Conservation (phyloP, 352 stramenopile genomes). For the Phytopythium montanum region DNA sequence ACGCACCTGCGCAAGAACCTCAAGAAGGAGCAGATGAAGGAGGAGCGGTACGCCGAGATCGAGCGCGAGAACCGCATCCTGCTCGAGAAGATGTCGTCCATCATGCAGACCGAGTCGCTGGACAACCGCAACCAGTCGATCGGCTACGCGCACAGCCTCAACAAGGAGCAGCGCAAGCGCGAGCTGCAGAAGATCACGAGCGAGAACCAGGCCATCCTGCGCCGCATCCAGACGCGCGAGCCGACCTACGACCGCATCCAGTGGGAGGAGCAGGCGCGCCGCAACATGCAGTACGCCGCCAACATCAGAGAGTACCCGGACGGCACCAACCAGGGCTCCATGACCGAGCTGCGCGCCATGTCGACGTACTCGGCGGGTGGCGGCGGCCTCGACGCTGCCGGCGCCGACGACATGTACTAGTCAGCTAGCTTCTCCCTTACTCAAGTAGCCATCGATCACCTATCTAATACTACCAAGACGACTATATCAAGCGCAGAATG, state of each 20-base stretch:
- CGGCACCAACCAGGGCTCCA: constrained; percentile 33
- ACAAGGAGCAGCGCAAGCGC: constrained; percentile 79
- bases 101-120: constrained; percentile 88
- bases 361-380: constrained; percentile 39
- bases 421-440: constrained; percentile 7
- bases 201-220: constrained; percentile 86
- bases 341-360: constrained; percentile 44
- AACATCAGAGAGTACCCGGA: constrained; percentile 89
- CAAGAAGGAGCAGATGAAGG: constrained; percentile 97
- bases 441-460: neutral
- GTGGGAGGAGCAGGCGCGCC: constrained; percentile 86
- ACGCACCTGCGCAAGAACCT: constrained; percentile 93
- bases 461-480: constrained; percentile 6
- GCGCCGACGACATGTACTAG: constrained; percentile 35
- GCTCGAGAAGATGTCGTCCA: constrained; percentile 97
- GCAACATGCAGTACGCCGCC: constrained; percentile 78
- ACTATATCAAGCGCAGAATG: constrained; percentile 32
- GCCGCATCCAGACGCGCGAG: constrained; percentile 87
- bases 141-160: constrained; percentile 73
- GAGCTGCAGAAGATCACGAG: constrained; percentile 85
- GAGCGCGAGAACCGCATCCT: constrained; percentile 96
- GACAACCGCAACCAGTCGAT: constrained; percentile 87
- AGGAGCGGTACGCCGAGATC: constrained; percentile 94
- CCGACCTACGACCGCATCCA: constrained; percentile 89
- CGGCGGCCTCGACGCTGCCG: constrained; percentile 22